Percentiles rank a stretch among this genome's conserved stretches.
Evolutionary conservation across 2,329 filamentous ascomycete species (phyloP).

Genomic region (Fusarium avenaceum): DNA sequence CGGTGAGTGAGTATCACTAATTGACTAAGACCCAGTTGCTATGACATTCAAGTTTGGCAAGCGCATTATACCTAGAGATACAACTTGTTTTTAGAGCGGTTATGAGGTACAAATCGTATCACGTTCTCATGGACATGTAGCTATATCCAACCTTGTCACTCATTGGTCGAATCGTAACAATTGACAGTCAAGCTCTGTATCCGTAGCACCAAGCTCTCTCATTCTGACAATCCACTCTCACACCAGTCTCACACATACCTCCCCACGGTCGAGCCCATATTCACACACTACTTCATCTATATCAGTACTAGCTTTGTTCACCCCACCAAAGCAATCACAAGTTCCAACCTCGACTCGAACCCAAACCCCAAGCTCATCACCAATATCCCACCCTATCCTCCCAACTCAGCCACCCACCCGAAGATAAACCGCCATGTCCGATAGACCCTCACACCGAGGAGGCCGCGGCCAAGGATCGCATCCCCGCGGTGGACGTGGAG

Average conservation of each 20-base stretch:
- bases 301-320: conserved; percentile 23
- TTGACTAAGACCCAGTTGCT: background rate
- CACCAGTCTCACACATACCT: conserved; percentile 11
- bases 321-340: conserved; percentile 43
- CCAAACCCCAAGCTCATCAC: conserved; percentile 34
- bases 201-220: conserved; percentile 6
- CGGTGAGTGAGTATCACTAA: conserved; percentile 13
- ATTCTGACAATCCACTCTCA: background rate
- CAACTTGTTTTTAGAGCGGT: background rate
- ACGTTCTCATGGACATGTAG: conserved; percentile 14
- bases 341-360: conserved; percentile 37
- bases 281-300: background rate
- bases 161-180: conserved; percentile 33
- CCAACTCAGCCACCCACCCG: conserved; percentile 14
- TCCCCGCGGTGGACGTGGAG: conserved; percentile 60
- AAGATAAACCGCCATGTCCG: conserved; percentile 60
- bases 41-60: background rate
- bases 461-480: conserved; percentile 60
- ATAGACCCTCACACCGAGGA: conserved; percentile 63
- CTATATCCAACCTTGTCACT: background rate
- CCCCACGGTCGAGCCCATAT: background rate
- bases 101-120: conserved; percentile 4
- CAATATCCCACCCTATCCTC: conserved; percentile 26
- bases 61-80: background rate
- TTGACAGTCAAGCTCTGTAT: conserved; percentile 1